A percentile compares a stretch with the other conserved stretches of the same genome.
phyloP scores from a whole-genome alignment of 2,329 filamentous ascomycete genomes.

The Cladophialophora carrionii region DNA sequence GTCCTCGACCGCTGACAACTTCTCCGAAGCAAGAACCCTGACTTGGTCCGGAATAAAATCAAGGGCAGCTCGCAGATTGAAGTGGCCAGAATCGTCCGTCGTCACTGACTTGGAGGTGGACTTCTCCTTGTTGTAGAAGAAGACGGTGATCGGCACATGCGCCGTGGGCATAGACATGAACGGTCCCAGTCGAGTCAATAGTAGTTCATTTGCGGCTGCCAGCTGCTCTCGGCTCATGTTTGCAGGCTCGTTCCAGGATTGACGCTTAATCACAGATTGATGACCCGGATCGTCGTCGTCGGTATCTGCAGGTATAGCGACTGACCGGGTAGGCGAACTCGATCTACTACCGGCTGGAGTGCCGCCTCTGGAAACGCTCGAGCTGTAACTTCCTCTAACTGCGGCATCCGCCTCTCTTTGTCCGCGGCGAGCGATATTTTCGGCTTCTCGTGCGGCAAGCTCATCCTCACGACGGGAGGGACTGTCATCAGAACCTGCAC shows the following conservation, averaged over 20 bases:
- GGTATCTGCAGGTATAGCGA: constrained; percentile 17
- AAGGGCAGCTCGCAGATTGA: constrained; percentile 75
- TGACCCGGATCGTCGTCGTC: constrained; percentile 41
- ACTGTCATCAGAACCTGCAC: constrained; percentile 52
- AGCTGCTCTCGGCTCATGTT: constrained; percentile 78
- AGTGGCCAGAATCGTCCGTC: constrained; percentile 90
- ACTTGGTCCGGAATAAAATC: constrained; percentile 91
- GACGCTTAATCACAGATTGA: constrained; percentile 51
- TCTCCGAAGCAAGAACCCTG: constrained; percentile 81
- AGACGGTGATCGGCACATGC: constrained; percentile 79
- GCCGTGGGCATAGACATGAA: constrained; percentile 85
- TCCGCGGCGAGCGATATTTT: constrained; percentile 73
- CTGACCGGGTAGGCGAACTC: constrained; percentile 34
- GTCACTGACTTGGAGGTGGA: constrained; percentile 82
- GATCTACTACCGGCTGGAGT: constrained; percentile 39
- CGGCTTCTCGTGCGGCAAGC: constrained; percentile 73
- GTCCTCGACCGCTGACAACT: constrained; percentile 77
- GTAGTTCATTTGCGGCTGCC: constrained; percentile 75
- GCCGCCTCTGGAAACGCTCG: constrained; percentile 48
- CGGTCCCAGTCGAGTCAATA: constrained; percentile 84
- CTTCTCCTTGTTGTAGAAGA: constrained; percentile 86
- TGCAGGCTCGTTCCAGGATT: constrained; percentile 55
- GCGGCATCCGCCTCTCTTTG: constrained; percentile 72
- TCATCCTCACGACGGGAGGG: constrained; percentile 62
- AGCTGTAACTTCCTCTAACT: constrained; percentile 66